Evolutionary conservation across 2,329 filamentous ascomycete species (phyloP).

Genomic region (Didymella glomerata): DNA sequence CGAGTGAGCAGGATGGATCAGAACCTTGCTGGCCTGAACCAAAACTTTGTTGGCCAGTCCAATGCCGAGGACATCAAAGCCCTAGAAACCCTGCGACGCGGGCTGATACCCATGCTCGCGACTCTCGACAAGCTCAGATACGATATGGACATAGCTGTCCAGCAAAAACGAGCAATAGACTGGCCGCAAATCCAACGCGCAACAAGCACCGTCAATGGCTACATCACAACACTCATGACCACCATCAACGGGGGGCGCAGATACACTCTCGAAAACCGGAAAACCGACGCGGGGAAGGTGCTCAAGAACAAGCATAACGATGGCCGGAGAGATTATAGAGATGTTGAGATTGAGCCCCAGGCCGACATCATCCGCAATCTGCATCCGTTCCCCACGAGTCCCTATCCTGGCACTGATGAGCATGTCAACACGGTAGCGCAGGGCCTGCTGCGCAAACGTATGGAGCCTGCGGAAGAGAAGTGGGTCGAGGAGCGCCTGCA

Average conservation of each 20-base stretch:
- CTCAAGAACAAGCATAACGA: constrained; percentile 12
- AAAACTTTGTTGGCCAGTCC: constrained; percentile 37
- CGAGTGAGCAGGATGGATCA: constrained; percentile 32
- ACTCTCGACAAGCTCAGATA: constrained; percentile 33
- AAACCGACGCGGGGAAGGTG: constrained; percentile 27
- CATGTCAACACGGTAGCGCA: constrained; percentile 31
- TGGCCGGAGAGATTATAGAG: constrained; percentile 11
- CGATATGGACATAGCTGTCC: constrained; percentile 33
- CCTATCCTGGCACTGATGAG: constrained; percentile 34
- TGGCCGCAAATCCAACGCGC: constrained; percentile 37
- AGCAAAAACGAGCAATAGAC: constrained; percentile 28
- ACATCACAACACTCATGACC: constrained; percentile 30
- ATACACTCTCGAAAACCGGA: constrained; percentile 23
- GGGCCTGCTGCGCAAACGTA: constrained; percentile 38
- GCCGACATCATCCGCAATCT: constrained; percentile 28
- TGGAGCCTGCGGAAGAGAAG: constrained; percentile 38
- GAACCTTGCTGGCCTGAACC: constrained; percentile 39
- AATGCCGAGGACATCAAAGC: constrained; percentile 34
- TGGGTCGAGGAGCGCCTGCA: constrained; percentile 42
- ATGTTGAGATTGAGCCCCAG: constrained; percentile 17
- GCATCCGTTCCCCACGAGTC: constrained; percentile 38
- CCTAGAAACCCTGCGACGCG: constrained; percentile 36
- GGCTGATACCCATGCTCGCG: constrained; percentile 38
- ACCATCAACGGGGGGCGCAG: constrained; percentile 36
- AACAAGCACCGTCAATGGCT: constrained; percentile 26